phyloP scores from a whole-genome alignment of 129 eudicot genomes.

The Solidago caesia region DNA sequence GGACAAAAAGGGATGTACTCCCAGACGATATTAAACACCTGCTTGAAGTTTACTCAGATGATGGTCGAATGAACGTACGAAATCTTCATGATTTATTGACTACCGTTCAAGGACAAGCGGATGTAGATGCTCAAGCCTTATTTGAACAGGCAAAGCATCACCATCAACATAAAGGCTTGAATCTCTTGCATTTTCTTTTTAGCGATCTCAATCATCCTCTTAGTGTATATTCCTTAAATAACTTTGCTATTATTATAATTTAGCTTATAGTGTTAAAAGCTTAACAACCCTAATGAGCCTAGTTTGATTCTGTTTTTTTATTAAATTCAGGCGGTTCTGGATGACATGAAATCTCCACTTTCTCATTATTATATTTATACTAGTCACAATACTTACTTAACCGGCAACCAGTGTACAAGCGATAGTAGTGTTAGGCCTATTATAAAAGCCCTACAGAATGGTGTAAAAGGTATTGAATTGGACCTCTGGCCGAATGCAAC shows the following conservation, averaged over 20 bases:
- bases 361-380: conserved; percentile 6
- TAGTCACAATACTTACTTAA: conserved; percentile 59
- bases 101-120: conserved; percentile 42
- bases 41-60: conserved; percentile 36
- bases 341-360: conserved; percentile 46
- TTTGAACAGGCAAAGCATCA: conserved; percentile 44
- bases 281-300: background rate
- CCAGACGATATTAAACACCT: conserved; percentile 37
- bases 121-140: conserved; percentile 37
- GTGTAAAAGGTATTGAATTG: conserved; percentile 45
- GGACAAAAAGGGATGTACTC: conserved; percentile 37
- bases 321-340: conserved; percentile 40
- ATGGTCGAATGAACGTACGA: conserved; percentile 34
- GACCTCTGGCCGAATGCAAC: conserved; percentile 58
- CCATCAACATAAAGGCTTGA: conserved; percentile 47
- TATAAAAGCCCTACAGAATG: conserved; percentile 46
- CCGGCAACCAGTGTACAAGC: conserved; percentile 62
- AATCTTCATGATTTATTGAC: conserved; percentile 43
- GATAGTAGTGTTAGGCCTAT: conserved; percentile 50
- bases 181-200: conserved; percentile 44
- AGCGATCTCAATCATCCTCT: conserved; percentile 51
- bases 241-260: conserved; percentile 2
- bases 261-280: conserved; percentile 2
- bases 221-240: conserved; percentile 16
- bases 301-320: background rate